Evolutionary conservation across 805 yeast species (phyloP), one percentile per base, ranked within the genome.

Genomic region (Cyberlindnera lachancei): DNA sequence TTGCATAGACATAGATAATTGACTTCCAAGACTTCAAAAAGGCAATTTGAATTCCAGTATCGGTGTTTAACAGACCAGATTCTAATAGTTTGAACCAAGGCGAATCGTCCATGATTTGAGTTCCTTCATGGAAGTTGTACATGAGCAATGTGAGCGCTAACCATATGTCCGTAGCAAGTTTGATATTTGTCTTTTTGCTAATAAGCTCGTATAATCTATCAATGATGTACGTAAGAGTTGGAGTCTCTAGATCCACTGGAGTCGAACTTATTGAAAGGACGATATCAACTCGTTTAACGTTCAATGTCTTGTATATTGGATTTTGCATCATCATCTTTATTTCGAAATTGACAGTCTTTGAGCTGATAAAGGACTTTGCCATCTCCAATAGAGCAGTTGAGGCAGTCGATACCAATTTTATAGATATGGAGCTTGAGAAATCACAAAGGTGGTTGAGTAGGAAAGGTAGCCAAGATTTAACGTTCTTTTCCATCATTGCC

Each of bases 401-500:
- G 1, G 42, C 30, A 1, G 38, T 29, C 15, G 39, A 25, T 11
- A 26, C 25, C 17, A 37, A 26, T 5, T 50, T 49, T 17, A 30
- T 14, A 20, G 22, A 27, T 3, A 31, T 10, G 18, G 39, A 35
- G 2, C 41, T 31, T 7, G 37, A 15, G 11, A 32, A 37, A 17
- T 45, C 52, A 40, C 50, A 45, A 5, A 45, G 22, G 19, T 41
- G 35, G 19, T 45, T 46, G 31, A 45, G 34, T 2, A 46, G 15
- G 14, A 38, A 37, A 1, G 38, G 31, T 3, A 48, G 6, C 56
- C 56, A 51, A 12, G 30, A 28, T 23, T 48, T 46, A 12, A 42
- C 42, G 22, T 49, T 46, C 27, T 48, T 51, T 27, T 47, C 53
- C 56, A 51, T 51, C 44, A 51, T 41, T 7, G 37, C 11, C 3